Evolutionary conservation across 2,329 filamentous ascomycete genomes (phyloP), one percentile per base, ranked within the genome.

Genomic region (Lecanoromycetidae sp.): DNA sequence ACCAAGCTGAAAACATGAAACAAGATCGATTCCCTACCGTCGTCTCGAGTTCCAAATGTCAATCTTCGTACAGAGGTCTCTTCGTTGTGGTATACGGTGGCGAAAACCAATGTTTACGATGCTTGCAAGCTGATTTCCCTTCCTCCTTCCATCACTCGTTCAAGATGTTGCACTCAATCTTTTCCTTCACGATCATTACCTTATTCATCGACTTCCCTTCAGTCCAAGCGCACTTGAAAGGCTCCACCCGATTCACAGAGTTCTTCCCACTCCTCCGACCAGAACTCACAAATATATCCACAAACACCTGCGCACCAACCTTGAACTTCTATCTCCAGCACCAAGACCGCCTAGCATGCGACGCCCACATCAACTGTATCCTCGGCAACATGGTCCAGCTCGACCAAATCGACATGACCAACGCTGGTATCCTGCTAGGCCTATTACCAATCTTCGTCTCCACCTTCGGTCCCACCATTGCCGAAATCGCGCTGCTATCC

Each of bases 401-500:
- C 17, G 30, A 33, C 41, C 33, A 44, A 35, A 29, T 29, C n/a
- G 30, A 35, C 29, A 33, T 44, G 27, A 15, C 23, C 19, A 19
- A 15, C 12, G 30, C 41, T 34, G 35, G n/a, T 15, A 35, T 44
- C 15, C 19, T 44, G n/a, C 41, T 44, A 8, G 41, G 41, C 2
- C 30, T 44, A n/a, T 10, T 35, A 22, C 41, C 41, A 4, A 44
- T 29, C 27, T 23, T 35, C 1, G 27, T 44, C 29, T 33, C 41
- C 41, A 23, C 19, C 27, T 5, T 44, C 26, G 27, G 41, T 22
- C 41, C 41, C 10, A 33, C 29, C n/a, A 29, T 44, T 7, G 29
- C 27, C 10, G 41, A 44, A 35, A 33, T 44, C 27, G 17, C 41
- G 6, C 15, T 44, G n/a, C 33, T 44, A 19, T 44, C 41, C 20